A percentile compares a stretch with the other conserved stretches of the same genome.
These are phyloP conservation scores for Ramularia endophylla DNA, from an alignment of 2,329 filamentous ascomycete genomes.

Conservation along the genomic window DNA sequence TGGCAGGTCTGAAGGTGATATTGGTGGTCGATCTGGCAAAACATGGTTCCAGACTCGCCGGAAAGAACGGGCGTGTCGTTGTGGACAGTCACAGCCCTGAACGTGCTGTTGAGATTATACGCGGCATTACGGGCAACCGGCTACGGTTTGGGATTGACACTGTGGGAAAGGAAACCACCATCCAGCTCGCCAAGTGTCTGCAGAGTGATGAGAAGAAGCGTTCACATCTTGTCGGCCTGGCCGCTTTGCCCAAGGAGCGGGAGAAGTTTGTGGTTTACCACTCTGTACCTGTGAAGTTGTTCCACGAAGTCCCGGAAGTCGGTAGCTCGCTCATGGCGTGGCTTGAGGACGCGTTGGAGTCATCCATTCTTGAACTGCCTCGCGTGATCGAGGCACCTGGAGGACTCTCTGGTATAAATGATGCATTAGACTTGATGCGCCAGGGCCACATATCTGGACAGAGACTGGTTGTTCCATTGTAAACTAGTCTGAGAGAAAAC, in stretches of 20 bases:
- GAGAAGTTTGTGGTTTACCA: slow-evolving; percentile 49
- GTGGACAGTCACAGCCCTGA: slow-evolving; percentile 15
- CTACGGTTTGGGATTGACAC: slow-evolving; percentile 16
- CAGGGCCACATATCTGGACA: slow-evolving; percentile 14
- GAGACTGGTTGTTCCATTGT: slow-evolving; percentile 16
- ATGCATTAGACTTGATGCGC: slow-evolving; percentile 15
- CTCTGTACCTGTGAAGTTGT: slow-evolving; percentile 66
- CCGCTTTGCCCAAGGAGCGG: slow-evolving; percentile 56
- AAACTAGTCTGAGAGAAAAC: too few relatives aligned
- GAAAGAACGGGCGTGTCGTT: slow-evolving; percentile 11
- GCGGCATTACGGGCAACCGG: slow-evolving; percentile 6
- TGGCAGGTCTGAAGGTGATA: slow-evolving; percentile 33
- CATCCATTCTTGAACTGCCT: slow-evolving; percentile 7
- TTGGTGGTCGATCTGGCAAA: slow-evolving; percentile 45
- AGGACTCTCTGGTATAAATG: slow-evolving; percentile 15
- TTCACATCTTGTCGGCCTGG: slow-evolving; percentile 56
- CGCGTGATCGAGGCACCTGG: slow-evolving; percentile 10
- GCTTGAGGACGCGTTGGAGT: slow-evolving; percentile 13
- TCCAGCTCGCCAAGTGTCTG: slow-evolving; percentile 12
- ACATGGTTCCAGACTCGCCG: slow-evolving; percentile 15
- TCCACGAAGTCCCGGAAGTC: slow-evolving; percentile 48
- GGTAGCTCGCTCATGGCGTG: slow-evolving; percentile 12
- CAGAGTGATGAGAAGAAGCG: slow-evolving; percentile 3
- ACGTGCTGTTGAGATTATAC: slow-evolving; percentile 13
- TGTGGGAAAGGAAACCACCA: slow-evolving; percentile 16